Evolutionary conservation across 176 grass and related monocot genomes (phyloP).

Genomic region (Tuctoria greenei): DNA sequence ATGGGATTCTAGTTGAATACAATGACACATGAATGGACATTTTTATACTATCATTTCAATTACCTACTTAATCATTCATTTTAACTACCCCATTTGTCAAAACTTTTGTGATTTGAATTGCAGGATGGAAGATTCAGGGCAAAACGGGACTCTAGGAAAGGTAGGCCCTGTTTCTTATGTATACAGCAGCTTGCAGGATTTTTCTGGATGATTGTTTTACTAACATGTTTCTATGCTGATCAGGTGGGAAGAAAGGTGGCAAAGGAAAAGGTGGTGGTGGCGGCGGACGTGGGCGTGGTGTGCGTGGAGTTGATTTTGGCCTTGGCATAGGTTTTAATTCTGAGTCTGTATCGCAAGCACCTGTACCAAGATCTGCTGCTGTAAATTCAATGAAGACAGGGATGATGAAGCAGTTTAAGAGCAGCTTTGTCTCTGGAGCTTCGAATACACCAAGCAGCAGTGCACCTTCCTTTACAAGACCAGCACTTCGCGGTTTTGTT

Average conservation of each 20-base stretch:
- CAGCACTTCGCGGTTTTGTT: conserved; percentile 82
- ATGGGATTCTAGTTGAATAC: conserved; percentile 12
- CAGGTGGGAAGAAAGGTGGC: conserved; percentile 85
- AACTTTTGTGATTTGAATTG: conserved; percentile 36
- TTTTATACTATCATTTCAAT: background rate
- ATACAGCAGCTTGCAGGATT: conserved; percentile 2
- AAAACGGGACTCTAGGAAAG: conserved; percentile 91
- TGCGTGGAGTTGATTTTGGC: conserved; percentile 96
- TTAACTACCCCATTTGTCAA: background rate
- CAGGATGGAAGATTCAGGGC: conserved; percentile 92
- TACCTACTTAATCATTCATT: background rate
- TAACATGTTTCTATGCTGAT: conserved; percentile 25
- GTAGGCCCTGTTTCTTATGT: conserved; percentile 39
- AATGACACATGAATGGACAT: background rate
- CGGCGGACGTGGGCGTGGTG: conserved; percentile 61
- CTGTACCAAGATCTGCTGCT: conserved; percentile 57
- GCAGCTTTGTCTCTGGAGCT: conserved; percentile 82
- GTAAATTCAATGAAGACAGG: conserved; percentile 71
- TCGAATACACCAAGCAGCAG: conserved; percentile 43
- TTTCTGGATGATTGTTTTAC: background rate
- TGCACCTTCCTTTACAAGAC: conserved; percentile 48
- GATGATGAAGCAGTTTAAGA: conserved; percentile 88
- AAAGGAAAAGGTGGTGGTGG: conserved; percentile 61
- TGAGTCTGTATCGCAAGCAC: conserved; percentile 60
- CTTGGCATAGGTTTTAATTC: conserved; percentile 86